phyloP scores from a whole-genome alignment of 768 basidiomycete genomes.

The Pleurotus giganteus region DNA sequence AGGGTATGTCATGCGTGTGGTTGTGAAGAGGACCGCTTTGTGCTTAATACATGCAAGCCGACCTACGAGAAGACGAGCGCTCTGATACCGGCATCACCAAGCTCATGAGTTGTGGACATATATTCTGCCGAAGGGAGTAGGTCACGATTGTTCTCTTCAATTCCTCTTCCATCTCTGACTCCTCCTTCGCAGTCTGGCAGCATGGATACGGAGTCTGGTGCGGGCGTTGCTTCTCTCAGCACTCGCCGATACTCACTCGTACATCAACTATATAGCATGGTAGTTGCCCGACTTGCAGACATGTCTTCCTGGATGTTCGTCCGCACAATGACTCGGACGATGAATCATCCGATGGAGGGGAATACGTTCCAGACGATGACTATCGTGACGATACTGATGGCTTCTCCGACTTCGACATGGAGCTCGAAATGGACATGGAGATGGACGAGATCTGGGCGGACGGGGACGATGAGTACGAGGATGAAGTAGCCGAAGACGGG shows the following conservation, averaged over 20 bases:
- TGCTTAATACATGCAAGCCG: background rate
- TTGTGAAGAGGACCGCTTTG: slow-evolving; percentile 1
- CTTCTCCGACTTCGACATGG: slow-evolving; percentile 28
- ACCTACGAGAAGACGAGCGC: slow-evolving; percentile 11
- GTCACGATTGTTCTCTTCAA: slow-evolving; percentile 13
- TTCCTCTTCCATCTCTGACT: slow-evolving; percentile 1
- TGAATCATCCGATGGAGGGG: slow-evolving; percentile 66
- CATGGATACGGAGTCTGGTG: slow-evolving; percentile 65
- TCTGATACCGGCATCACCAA: slow-evolving; percentile 50
- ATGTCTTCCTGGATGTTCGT: slow-evolving; percentile 53
- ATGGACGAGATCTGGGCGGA: slow-evolving; percentile 21
- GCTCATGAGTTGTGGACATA: slow-evolving; percentile 57
- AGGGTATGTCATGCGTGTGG: slow-evolving; percentile 14
- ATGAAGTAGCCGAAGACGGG: slow-evolving; percentile 1
- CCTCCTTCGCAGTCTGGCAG: slow-evolving; percentile 42
- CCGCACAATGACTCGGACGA: slow-evolving; percentile 53
- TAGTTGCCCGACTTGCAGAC: slow-evolving; percentile 67
- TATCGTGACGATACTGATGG: slow-evolving; percentile 50
- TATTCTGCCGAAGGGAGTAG: slow-evolving; percentile 69
- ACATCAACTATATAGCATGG: slow-evolving; percentile 47
- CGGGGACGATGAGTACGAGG: slow-evolving; percentile 17
- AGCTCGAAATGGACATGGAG: slow-evolving; percentile 19
- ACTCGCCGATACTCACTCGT: background rate
- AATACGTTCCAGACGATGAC: slow-evolving; percentile 58
- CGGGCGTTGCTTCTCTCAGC: slow-evolving; percentile 15